phyloP scores from a whole-genome alignment of 345 rosid species.

The Anacardium occidentale region DNA sequence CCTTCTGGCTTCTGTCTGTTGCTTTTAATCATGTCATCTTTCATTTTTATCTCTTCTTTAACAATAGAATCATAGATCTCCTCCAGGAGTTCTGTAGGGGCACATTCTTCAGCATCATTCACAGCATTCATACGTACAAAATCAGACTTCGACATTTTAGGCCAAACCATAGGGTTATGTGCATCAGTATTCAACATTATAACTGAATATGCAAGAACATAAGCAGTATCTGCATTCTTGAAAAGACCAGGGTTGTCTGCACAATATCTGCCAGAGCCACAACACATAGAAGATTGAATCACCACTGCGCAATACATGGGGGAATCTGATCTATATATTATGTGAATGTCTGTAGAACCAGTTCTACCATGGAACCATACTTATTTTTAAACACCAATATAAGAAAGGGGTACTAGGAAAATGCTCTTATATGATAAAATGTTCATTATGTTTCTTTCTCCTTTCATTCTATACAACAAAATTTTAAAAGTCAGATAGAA shows the following conservation, averaged over 20 bases:
- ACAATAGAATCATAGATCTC: conserved; percentile 96
- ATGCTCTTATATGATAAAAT: background rate
- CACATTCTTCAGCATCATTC: conserved; percentile 76
- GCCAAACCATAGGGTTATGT: conserved; percentile 93
- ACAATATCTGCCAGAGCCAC: conserved; percentile 69
- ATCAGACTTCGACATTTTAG: conserved; percentile 96
- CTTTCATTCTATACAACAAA: background rate
- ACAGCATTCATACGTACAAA: conserved; percentile 79
- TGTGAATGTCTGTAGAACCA: background rate
- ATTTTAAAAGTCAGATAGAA: background rate
- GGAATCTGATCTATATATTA: background rate
- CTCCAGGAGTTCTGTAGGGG: conserved; percentile 79
- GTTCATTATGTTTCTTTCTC: background rate
- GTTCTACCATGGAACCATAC: background rate
- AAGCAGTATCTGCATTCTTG: conserved; percentile 97
- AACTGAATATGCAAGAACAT: conserved; percentile 99
- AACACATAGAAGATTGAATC: conserved; percentile 23
- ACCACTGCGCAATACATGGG: conserved; percentile 17
- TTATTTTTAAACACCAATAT: background rate
- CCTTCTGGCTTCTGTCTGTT: conserved; percentile 71
- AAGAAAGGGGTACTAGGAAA: background rate
- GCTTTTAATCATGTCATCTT: conserved; percentile 68
- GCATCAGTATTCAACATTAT: conserved; percentile 98
- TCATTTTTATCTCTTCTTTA: conserved; percentile 91
- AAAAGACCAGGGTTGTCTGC: conserved; percentile 93